Conservation (phyloP, 352 stramenopile genomes). For the Phytophthora sojae region DNA sequence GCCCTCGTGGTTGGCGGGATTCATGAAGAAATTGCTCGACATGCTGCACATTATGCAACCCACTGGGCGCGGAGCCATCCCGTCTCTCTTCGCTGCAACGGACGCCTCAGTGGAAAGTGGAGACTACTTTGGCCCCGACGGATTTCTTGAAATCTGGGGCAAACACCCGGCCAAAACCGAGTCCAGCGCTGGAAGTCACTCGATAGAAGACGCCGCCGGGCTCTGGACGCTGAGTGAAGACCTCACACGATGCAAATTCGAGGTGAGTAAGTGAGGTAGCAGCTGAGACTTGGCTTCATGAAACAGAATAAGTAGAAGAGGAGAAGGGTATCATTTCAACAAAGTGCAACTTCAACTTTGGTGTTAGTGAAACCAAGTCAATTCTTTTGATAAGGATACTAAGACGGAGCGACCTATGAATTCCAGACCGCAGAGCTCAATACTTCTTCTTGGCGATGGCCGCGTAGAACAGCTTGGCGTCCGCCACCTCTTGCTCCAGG, state of each 20-base stretch:
- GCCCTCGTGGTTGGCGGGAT: conserved; percentile 34
- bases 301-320: too few species aligned
- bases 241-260: conserved; percentile 27
- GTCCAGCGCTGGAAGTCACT: conserved; percentile 42
- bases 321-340: too few species aligned
- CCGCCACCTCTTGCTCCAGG: conserved; percentile 39
- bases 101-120: conserved; percentile 29
- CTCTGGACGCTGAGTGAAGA: conserved; percentile 54
- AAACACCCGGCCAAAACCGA: conserved; percentile 33
- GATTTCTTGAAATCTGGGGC: conserved; percentile 40
- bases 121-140: conserved; percentile 37
- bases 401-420: neutral
- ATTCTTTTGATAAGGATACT: neutral
- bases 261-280: conserved; percentile 14
- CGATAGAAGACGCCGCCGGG: conserved; percentile 26
- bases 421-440: neutral
- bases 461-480: conserved; percentile 35
- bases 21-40: conserved; percentile 36
- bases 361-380: neutral
- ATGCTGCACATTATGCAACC: conserved; percentile 48
- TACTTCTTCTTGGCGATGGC: conserved; percentile 11
- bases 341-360: conserved; percentile 14
- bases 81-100: conserved; percentile 44
- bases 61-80: conserved; percentile 35
- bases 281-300: too few species aligned